Evolutionary conservation across 1,139 yeast species (phyloP).

Genomic region (Hanseniaspora gamundiae): DNA sequence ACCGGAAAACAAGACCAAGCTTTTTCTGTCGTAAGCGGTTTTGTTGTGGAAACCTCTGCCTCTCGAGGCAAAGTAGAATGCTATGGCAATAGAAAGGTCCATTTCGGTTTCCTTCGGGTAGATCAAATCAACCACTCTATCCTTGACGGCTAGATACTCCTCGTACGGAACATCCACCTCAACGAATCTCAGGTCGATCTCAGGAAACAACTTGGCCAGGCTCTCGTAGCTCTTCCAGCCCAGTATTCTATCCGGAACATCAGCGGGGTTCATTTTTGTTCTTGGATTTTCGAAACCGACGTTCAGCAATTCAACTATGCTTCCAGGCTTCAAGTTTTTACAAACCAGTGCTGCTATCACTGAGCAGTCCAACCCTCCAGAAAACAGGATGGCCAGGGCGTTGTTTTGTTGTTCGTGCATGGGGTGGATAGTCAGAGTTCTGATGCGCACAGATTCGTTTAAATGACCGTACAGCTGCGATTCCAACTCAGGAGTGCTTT

Average conservation of each 20-base stretch:
- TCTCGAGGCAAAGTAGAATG: constrained; percentile 81
- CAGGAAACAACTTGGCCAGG: constrained; percentile 28
- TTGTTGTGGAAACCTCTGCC: constrained; percentile 30
- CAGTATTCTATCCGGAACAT: constrained; percentile 74
- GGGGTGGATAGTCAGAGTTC: constrained; percentile 54
- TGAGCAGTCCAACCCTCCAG: constrained; percentile 94
- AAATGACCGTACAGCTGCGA: constrained; percentile 24
- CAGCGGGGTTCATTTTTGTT: constrained; percentile 42
- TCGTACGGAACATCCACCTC: constrained; percentile 65
- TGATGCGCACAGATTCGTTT: constrained; percentile 31
- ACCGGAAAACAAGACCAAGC: constrained; percentile 75
- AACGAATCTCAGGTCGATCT: constrained; percentile 34
- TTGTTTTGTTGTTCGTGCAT: constrained; percentile 22
- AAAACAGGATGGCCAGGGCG: constrained; percentile 56
- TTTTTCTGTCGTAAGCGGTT: constrained; percentile 28
- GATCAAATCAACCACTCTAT: constrained; percentile 51
- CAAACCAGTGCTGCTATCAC: constrained; percentile 42
- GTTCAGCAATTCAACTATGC: constrained; percentile 47
- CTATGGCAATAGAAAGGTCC: constrained; percentile 91
- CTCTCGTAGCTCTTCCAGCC: constrained; percentile 39
- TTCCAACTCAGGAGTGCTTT: constrained; percentile 11
- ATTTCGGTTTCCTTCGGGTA: constrained; percentile 81
- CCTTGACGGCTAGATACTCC: constrained; percentile 42
- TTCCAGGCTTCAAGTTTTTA: constrained; percentile 11
- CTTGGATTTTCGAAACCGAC: constrained; percentile 94